Percentiles rank a stretch among this genome's conserved stretches.
Evolutionary conservation across 2,329 filamentous ascomycete species (phyloP).

Genomic region (Blastomyces parvus): DNA sequence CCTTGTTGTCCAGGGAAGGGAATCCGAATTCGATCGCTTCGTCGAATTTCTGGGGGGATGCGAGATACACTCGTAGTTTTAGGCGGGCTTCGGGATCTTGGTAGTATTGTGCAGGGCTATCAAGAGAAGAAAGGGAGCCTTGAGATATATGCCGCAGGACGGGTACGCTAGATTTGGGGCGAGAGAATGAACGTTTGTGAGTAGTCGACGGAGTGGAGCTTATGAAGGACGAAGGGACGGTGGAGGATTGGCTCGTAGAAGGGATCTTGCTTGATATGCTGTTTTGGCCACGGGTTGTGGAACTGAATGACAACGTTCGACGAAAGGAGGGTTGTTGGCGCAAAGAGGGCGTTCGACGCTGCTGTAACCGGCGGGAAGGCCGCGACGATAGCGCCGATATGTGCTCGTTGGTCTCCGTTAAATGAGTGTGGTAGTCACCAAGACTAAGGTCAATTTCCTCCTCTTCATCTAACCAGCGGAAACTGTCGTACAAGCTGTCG

Average conservation of each 20-base stretch:
- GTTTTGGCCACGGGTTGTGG: conserved; percentile 48
- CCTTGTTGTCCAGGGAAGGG: conserved; percentile 42
- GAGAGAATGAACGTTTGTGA: conserved; percentile 29
- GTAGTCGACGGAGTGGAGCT: conserved; percentile 21
- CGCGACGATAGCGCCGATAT: conserved; percentile 27
- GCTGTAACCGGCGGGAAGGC: conserved; percentile 8
- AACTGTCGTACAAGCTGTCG: conserved; percentile 55
- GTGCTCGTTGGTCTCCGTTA: conserved; percentile 45
- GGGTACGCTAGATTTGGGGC: conserved; percentile 36
- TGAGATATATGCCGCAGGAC: conserved; percentile 48
- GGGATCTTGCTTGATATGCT: conserved; percentile 27
- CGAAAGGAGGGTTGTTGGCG: conserved; percentile 7
- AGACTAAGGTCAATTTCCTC: conserved; percentile 60
- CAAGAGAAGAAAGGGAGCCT: conserved; percentile 47
- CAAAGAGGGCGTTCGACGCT: conserved; percentile 6
- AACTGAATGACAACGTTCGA: conserved; percentile 56
- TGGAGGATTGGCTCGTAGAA: conserved; percentile 38
- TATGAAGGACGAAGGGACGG: conserved; percentile 22
- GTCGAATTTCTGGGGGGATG: conserved; percentile 89
- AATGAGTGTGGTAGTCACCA: conserved; percentile 60
- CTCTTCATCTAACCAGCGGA: conserved; percentile 66
- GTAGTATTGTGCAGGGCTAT: conserved; percentile 70
- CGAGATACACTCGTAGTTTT: conserved; percentile 76
- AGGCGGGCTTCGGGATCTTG: conserved; percentile 80
- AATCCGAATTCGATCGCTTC: conserved; percentile 93